A percentile compares a stretch with the other conserved stretches of the same genome.
These are phyloP conservation scores for Chondrus crispus DNA, from an alignment of 23 red algal genomes.

Conservation along the genomic window DNA sequence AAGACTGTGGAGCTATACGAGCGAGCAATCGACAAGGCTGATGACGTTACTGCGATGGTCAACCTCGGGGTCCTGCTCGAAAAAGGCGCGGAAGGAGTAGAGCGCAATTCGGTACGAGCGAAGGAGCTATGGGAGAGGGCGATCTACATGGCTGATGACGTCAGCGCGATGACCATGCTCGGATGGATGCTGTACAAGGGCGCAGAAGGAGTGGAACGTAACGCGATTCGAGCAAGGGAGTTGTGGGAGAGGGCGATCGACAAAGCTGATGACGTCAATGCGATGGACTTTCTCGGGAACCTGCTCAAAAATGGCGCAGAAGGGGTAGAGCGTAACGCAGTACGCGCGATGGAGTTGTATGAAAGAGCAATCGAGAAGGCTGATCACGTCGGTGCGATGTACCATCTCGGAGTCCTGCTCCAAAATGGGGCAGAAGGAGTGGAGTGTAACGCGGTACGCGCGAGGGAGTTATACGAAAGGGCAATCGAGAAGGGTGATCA, in stretches of 20 bases:
- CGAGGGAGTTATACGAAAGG: conserved; percentile 15
- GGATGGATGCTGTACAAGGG: conserved; percentile 19
- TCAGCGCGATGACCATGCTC: neutral
- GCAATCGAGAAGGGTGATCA: conserved; percentile 6
- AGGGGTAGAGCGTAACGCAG: neutral
- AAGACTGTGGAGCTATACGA: too few relatives aligned
- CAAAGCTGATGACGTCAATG: conserved; percentile 3
- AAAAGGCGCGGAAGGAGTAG: too few relatives aligned
- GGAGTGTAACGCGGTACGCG: neutral
- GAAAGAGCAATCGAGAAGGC: conserved; percentile 22
- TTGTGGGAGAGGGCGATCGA: neutral
- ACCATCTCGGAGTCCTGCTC: conserved; percentile 14
- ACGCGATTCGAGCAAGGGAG: neutral
- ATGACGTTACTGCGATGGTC: too few relatives aligned
- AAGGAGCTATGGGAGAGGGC: too few relatives aligned
- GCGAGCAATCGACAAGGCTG: too few relatives aligned
- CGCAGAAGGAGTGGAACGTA: neutral
- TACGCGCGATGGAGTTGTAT: neutral
- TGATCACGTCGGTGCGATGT: conserved; percentile 3
- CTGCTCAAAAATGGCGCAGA: conserved; percentile 22
- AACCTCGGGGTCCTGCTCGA: too few relatives aligned
- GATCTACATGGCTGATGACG: neutral
- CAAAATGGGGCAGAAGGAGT: conserved; percentile 4
- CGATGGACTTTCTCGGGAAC: neutral
- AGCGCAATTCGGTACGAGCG: too few relatives aligned